Evolutionary conservation across 176 grass and related monocot species (phyloP), one percentile per base, ranked within the genome.

Genomic region (Otatea glauca): DNA sequence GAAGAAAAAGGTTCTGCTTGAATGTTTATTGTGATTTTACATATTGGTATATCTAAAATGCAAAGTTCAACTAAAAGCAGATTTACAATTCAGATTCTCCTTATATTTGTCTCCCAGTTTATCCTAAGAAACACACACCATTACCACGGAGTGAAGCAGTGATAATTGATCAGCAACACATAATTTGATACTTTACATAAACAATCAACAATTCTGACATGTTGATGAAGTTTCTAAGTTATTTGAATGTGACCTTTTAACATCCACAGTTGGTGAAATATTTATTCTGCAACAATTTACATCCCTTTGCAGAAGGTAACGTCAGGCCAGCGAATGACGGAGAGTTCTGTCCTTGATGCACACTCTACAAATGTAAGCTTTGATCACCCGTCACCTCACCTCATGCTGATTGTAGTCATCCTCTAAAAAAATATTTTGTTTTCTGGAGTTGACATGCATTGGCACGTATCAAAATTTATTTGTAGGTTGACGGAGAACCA

Each of bases 331-430:
- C 87, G 88, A 55, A 88, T 88, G 96, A 88, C 87, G 24, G 93
- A 98, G 89, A 98, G 91, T 90, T 98, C 96, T 84, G 93, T 98
- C 78, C 91, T 98, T 72, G 96, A 98, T 89, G 89, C 93, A 79
- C 96, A 98, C 65, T 86, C 86, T 45, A 21, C 78, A 65, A 81
- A 89, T 70, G 96, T 94, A 87, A 95, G 88, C 20, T 62, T 27
- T 55, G 37, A 83, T 70, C 13, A 81, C 7, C 32, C 6, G 23
- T 25, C 13, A 65, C 21, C 15, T 74, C 21, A 45, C 21, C 6
- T 49, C 41, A 61, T 61, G 68, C 58, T 64, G 20, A 72, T 8
- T 42, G 9, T 17, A 51, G 23, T 42, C 27, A 72, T 66, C 1
- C 41, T 75, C 79, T 21, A 21, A 72, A 61, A 45, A 37, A 67